Evolutionary conservation across 306 rosid genomes (phyloP).

Genomic region (Comarum palustre): DNA sequence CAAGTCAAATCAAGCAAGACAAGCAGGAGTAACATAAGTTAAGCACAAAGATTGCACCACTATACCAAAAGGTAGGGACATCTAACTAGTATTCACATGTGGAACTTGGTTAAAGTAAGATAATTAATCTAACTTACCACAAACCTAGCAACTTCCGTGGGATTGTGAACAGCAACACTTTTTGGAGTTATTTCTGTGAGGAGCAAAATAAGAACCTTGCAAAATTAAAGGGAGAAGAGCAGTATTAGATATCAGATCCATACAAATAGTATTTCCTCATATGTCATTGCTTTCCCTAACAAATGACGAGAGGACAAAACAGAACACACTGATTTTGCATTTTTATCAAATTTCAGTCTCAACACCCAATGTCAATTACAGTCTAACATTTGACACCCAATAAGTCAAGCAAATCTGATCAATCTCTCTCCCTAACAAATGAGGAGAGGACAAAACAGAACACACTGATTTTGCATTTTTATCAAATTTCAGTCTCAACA

Average conservation of each 20-base stretch:
- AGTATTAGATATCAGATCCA: not conserved
- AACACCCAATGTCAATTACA: not conserved
- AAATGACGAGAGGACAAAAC: not conserved
- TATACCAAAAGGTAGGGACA: slow-evolving; percentile 18
- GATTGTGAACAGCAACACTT: slow-evolving; percentile 94
- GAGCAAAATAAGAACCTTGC: slow-evolving; percentile 90
- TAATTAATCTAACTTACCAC: slow-evolving; percentile 60
- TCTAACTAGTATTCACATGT: slow-evolving; percentile 1
- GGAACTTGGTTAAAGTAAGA: not conserved
- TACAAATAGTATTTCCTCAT: not conserved
- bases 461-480: not conserved
- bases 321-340: not conserved
- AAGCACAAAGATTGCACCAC: slow-evolving; percentile 8
- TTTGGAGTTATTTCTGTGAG: slow-evolving; percentile 99
- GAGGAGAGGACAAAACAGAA: not conserved
- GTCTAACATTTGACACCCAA: not conserved
- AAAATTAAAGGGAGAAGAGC: slow-evolving; percentile 23
- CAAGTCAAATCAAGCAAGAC: slow-evolving; percentile 23
- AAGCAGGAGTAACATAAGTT: slow-evolving; percentile 21
- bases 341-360: not conserved
- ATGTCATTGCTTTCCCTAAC: slow-evolving; percentile 11
- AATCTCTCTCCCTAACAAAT: slow-evolving; percentile 8
- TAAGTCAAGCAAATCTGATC: not conserved
- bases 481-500: not conserved
- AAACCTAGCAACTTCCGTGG: slow-evolving; percentile 92